phyloP scores from a whole-genome alignment of 2,329 filamentous ascomycete genomes.

The Colletotrichum paranaense region DNA sequence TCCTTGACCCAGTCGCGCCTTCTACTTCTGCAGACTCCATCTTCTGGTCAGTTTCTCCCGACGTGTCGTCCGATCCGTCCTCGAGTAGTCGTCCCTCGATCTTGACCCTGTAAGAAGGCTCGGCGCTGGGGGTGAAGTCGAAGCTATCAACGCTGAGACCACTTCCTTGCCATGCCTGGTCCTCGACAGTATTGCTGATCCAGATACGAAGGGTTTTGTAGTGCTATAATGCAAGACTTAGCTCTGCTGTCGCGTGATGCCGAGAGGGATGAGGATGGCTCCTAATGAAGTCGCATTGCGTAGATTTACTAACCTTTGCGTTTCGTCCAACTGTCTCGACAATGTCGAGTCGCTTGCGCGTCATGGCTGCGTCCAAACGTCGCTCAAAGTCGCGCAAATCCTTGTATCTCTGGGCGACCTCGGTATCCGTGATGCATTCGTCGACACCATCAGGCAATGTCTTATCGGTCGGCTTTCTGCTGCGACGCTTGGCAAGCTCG shows the following conservation, averaged over 20 bases:
- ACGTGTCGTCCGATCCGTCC: constrained; percentile 64
- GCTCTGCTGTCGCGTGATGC: not conserved
- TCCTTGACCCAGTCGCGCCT: constrained; percentile 42
- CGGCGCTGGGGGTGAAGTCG: constrained; percentile 81
- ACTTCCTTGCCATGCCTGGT: constrained; percentile 90
- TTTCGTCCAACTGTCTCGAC: constrained; percentile 82
- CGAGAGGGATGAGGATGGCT: not conserved
- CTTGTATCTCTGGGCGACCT: constrained; percentile 82
- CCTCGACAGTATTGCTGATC: constrained; percentile 94
- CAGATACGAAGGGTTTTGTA: constrained; percentile 90
- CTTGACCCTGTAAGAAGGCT: constrained; percentile 88
- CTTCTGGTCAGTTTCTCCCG: constrained; percentile 44
- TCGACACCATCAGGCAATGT: constrained; percentile 93
- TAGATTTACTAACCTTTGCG: constrained; percentile 65
- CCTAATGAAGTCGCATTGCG: too few relatives aligned
- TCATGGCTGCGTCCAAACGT: constrained; percentile 90
- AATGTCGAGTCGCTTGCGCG: constrained; percentile 92
- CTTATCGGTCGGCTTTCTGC: constrained; percentile 93
- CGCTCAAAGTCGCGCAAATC: constrained; percentile 88
- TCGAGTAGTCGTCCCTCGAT: constrained; percentile 90
- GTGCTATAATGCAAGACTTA: constrained; percentile 57
- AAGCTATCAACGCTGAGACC: constrained; percentile 78
- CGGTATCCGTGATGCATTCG: constrained; percentile 78
- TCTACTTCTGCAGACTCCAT: constrained; percentile 56
- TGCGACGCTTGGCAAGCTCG: constrained; percentile 76